Conservation (phyloP, 2,329 filamentous ascomycete genomes). For the Cordyceps tenuipes region DNA sequence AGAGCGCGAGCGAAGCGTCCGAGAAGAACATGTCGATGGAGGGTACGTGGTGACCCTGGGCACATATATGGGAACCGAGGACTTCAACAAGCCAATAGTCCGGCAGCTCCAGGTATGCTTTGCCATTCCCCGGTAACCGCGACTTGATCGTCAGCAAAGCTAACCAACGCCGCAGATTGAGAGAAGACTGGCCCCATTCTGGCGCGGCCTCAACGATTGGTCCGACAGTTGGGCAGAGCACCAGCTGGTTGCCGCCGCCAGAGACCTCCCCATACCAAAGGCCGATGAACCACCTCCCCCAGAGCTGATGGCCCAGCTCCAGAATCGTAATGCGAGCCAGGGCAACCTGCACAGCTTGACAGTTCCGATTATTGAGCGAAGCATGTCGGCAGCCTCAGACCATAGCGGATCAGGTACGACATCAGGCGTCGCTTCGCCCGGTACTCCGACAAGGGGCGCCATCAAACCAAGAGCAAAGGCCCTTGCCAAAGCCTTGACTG, state of each 20-base stretch:
- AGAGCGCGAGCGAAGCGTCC: slow-evolving; percentile 84
- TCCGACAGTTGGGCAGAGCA: slow-evolving; percentile 85
- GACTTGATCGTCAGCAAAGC: not conserved
- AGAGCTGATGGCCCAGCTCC: slow-evolving; percentile 41
- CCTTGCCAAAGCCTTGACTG: slow-evolving; percentile 68
- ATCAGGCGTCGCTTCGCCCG: slow-evolving; percentile 46
- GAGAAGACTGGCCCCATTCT: slow-evolving; percentile 85
- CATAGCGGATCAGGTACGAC: slow-evolving; percentile 51
- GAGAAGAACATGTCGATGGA: slow-evolving; percentile 87
- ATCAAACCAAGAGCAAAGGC: slow-evolving; percentile 86
- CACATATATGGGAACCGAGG: slow-evolving; percentile 84
- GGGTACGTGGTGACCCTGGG: slow-evolving; percentile 92
- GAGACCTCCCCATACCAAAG: slow-evolving; percentile 74
- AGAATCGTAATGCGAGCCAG: slow-evolving; percentile 12
- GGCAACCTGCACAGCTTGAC: slow-evolving; percentile 60
- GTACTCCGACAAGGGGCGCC: slow-evolving; percentile 37
- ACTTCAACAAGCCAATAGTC: slow-evolving; percentile 84
- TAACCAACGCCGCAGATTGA: slow-evolving; percentile 59
- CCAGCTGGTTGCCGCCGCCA: slow-evolving; percentile 85
- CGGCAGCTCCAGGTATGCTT: slow-evolving; percentile 74
- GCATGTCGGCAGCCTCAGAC: slow-evolving; percentile 73
- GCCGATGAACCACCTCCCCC: slow-evolving; percentile 77
- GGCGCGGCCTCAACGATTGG: slow-evolving; percentile 87
- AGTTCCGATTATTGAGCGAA: slow-evolving; percentile 69
- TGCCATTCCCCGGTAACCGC: not conserved